Base-by-base conservation (phyloP, 2,329 filamentous ascomycete genomes). In the Ophiostoma sp. region DNA sequence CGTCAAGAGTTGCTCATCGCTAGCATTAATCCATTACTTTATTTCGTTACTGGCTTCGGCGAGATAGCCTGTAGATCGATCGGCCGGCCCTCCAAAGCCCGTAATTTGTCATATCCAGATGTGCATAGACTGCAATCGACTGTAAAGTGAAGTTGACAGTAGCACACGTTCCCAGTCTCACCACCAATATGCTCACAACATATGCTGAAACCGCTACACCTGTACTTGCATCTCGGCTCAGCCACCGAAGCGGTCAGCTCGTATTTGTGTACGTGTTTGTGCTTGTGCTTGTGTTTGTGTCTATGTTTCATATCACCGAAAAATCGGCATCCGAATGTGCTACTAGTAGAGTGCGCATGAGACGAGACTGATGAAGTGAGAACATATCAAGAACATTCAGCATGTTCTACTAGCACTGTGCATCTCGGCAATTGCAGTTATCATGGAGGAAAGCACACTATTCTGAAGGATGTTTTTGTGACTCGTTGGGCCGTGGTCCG, bases 21-120 rank as follows among this genome's bases (percentile, higher is more conserved):
- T 52, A n/a, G 47, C n/a, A 52, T 52, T 52, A 18, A n/a, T 52
- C 47, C 47, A 52, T 27, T 18, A 52, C 47, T 52, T n/a, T 52
- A 52, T 52, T 52, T 8, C 45, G 14, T 16, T 47, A 47, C 14
- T 47, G 14, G 45, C 14, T 47, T 12, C 5, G 45, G 27, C 27
- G 27, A 27, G 27, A 27, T 27, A 27, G 27, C 27, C 27, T 47
- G 47, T 18, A 27, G 47, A 52, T 52, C 47, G 47, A 52, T 52
- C 47, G 47, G 47, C 6, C 27, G 27, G 27, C 27, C 27, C 47
- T 47, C n/a, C 5, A 47, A 47, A 8, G 42, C 42, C 42, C 14
- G 42, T 11, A 8, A 12, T 45, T 52, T 52, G 16, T 52, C n/a
- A 52, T 52, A 52, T 18, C 5, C 5, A 45, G 18, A 52, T 6